Conservation (phyloP, 177 flowering plant genomes). For the Vitis hybrid region DNA sequence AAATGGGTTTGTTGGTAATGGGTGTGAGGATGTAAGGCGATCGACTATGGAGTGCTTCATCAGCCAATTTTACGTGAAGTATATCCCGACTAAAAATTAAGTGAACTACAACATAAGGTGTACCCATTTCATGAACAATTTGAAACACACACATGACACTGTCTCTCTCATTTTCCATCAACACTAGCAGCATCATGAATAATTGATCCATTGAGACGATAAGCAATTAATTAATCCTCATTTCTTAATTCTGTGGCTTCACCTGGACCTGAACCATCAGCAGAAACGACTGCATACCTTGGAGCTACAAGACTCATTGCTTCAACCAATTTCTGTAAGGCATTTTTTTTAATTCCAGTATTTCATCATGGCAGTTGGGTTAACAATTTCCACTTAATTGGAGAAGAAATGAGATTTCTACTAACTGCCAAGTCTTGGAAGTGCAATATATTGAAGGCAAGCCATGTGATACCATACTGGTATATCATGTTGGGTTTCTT, state of each 20-base stretch:
- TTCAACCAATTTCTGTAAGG: slow-evolving; percentile 81
- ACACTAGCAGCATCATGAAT: slow-evolving; percentile 90
- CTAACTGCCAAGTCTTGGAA: no score
- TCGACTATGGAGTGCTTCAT: no score
- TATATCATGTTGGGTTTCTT: no score
- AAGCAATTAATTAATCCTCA: slow-evolving; percentile 63
- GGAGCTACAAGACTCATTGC: slow-evolving; percentile 85
- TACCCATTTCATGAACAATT: no score
- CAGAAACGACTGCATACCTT: slow-evolving; percentile 59
- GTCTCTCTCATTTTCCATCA: slow-evolving; percentile 33
- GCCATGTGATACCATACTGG: no score
- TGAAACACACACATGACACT: no score
- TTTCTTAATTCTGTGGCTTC: slow-evolving; percentile 67
- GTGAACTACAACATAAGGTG: no score
- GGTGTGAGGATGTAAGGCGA: no score
- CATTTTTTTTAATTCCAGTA: slow-evolving; percentile 95
- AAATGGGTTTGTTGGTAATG: no score
- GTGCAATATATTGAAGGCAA: no score
- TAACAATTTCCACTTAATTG: slow-evolving; percentile 59
- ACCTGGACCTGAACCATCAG: slow-evolving; percentile 51
- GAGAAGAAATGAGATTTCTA: no score
- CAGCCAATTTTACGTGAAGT: no score
- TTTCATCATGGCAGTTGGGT: slow-evolving; percentile 98
- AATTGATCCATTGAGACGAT: slow-evolving; percentile 1
- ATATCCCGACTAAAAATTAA: rapidly evolving